phyloP scores from a whole-genome alignment of 2,329 filamentous ascomycete genomes.

The Lachnellula willkommii region DNA sequence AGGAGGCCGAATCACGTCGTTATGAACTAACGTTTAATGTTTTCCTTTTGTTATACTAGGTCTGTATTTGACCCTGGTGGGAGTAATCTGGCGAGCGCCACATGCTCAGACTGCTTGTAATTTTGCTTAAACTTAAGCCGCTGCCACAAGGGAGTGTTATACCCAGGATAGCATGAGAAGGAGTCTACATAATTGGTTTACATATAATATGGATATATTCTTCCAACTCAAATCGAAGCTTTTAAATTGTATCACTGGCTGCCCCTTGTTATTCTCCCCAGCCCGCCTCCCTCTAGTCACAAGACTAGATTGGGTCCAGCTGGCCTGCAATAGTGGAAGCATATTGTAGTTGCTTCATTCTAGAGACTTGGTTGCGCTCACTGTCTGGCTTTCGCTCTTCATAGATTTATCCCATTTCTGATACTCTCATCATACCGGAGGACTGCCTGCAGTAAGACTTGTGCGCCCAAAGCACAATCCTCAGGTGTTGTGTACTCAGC shows the following conservation, averaged over 20 bases:
- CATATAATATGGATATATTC: not conserved
- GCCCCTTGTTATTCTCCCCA: too few species aligned
- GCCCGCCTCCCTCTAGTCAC: too few species aligned
- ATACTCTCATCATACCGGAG: conserved; percentile 32
- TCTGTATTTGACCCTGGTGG: not conserved
- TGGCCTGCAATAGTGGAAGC: too few species aligned
- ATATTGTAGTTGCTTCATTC: too few species aligned
- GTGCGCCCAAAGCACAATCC: conserved; percentile 51
- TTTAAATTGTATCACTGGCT: too few species aligned
- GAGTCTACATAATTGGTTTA: conserved; percentile 34
- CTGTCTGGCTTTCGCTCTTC: not conserved
- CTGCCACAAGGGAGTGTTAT: not conserved
- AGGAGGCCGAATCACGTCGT: conserved; percentile 30
- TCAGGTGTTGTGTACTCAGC: conserved; percentile 55
- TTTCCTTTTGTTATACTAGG: conserved; percentile 15
- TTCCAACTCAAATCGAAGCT: not conserved
- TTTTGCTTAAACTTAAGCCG: not conserved
- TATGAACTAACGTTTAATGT: conserved; percentile 30
- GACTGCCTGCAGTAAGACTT: conserved; percentile 40
- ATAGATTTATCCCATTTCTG: not conserved
- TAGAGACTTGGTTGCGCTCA: too few species aligned
- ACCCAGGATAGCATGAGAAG: not conserved
- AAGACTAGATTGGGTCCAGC: too few species aligned
- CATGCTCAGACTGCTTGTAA: conserved; percentile 8
- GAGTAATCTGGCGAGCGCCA: conserved; percentile 5